phyloP scores from a whole-genome alignment of 1,284 basidiomycete species.

The Lignosus rhinocerotis region DNA sequence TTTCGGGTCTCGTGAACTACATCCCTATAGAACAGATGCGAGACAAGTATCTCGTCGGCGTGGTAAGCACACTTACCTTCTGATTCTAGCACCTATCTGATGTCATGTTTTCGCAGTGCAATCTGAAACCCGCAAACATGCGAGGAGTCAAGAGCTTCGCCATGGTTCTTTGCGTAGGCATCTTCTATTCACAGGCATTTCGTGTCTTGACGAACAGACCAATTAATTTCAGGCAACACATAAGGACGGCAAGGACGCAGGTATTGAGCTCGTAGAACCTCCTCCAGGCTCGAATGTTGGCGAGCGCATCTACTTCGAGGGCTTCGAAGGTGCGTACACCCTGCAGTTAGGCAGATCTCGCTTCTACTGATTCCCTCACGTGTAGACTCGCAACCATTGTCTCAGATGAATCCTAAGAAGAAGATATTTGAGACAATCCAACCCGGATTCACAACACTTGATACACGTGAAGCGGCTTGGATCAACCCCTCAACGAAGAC shows the following conservation, averaged over 20 bases:
- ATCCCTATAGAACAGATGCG: constrained; percentile 93
- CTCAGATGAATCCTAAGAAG: constrained; percentile 94
- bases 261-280: constrained; percentile 90
- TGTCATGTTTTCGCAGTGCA: constrained; percentile 58
- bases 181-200: too few relatives aligned
- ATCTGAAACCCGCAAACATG: constrained; percentile 95
- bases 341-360: neutral
- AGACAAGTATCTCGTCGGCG: constrained; percentile 82
- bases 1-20: constrained; percentile 93
- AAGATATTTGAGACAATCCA: constrained; percentile 97
- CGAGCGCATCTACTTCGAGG: constrained; percentile 93
- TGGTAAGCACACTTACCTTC: constrained; percentile 53
- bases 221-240: constrained; percentile 71
- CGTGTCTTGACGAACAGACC: neutral
- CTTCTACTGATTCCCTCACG: neutral
- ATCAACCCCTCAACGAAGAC: constrained; percentile 81
- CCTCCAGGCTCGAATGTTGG: constrained; percentile 87
- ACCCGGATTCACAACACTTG: constrained; percentile 87
- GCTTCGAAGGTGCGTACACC: constrained; percentile 68
- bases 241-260: constrained; percentile 85
- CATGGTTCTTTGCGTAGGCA: constrained; percentile 88
- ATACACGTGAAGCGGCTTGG: constrained; percentile 88
- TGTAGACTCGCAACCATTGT: constrained; percentile 68
- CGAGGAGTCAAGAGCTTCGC: constrained; percentile 94
- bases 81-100: constrained; percentile 1